A percentile compares a stretch with the other conserved stretches of the same genome.
Evolutionary conservation across 73 alveolate genomes (phyloP).

Genomic region (Paramecium caudatum): DNA sequence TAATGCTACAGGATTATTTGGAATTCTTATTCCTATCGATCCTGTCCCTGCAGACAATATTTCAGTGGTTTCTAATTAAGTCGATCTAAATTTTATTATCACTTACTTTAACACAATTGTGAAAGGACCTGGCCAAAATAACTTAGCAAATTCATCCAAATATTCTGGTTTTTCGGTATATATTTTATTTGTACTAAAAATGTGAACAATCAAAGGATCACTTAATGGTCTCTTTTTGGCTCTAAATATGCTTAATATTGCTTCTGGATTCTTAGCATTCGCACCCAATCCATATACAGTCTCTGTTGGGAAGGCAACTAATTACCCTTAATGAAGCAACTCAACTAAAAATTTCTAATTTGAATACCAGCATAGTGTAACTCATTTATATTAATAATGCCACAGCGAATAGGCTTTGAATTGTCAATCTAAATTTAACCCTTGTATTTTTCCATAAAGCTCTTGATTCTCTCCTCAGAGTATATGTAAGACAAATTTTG

Average conservation of each 20-base stretch:
- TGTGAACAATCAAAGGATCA: constrained; percentile 96
- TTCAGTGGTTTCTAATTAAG: constrained; percentile 75
- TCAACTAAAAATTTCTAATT: constrained; percentile 1
- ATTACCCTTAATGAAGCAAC: constrained; percentile 83
- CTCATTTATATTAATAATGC: constrained; percentile 34
- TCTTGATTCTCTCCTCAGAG: neutral
- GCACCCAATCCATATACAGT: constrained; percentile 99
- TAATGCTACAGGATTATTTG: constrained; percentile 86
- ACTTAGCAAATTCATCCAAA: constrained; percentile 83
- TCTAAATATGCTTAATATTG: constrained; percentile 89
- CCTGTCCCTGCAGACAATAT: constrained; percentile 72
- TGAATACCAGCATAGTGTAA: constrained; percentile 21
- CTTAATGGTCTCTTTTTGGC: constrained; percentile 95
- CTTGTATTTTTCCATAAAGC: neutral
- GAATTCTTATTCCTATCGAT: constrained; percentile 79
- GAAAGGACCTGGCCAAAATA: constrained; percentile 99
- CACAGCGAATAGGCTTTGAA: neutral
- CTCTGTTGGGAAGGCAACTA: constrained; percentile 98
- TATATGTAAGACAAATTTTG: neutral
- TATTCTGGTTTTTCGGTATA: constrained; percentile 93
- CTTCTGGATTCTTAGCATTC: constrained; percentile 94
- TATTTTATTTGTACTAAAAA: constrained; percentile 88
- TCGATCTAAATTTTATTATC: constrained; percentile 8
- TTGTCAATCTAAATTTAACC: neutral
- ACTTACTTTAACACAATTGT: constrained; percentile 84